A percentile compares a stretch with the other conserved stretches of the same genome.
Conservation (phyloP, 768 basidiomycete genomes). For the Boletus rufocinnamomeus region DNA sequence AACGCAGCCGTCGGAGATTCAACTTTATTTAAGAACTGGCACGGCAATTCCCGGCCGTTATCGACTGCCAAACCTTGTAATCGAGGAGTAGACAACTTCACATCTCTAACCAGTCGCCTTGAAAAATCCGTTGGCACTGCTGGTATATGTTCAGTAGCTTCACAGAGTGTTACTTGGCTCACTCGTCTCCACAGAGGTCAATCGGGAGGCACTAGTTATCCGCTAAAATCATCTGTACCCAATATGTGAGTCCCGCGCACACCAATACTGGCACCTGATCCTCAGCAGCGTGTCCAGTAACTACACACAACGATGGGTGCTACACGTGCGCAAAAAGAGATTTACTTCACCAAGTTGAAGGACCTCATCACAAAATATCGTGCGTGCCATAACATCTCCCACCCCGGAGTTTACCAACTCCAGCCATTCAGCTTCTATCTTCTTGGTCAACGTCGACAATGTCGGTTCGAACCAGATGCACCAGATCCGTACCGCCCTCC, state of each 20-base stretch:
- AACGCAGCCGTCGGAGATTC: conserved; percentile 21
- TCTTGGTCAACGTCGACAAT: conserved; percentile 99
- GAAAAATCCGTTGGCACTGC: conserved; percentile 93
- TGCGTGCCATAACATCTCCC: conserved; percentile 45
- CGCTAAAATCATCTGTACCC: conserved; percentile 26
- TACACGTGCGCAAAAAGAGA: conserved; percentile 83
- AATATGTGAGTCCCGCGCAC: conserved; percentile 27
- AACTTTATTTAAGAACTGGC: conserved; percentile 36
- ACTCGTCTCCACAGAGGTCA: conserved; percentile 66
- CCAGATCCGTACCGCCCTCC: conserved; percentile 93
- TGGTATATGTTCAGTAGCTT: conserved; percentile 45
- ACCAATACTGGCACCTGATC: not conserved
- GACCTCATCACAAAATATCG: conserved; percentile 88
- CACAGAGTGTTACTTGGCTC: not conserved
- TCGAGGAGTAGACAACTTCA: conserved; percentile 13
- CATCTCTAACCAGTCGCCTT: conserved; percentile 59
- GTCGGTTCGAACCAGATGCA: conserved; percentile 99
- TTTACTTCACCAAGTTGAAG: conserved; percentile 93
- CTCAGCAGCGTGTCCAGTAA: conserved; percentile 15
- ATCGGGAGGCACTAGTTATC: conserved; percentile 79
- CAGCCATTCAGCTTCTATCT: conserved; percentile 80
- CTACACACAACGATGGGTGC: conserved; percentile 75
- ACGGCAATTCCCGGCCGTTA: conserved; percentile 23
- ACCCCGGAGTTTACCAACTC: conserved; percentile 1
- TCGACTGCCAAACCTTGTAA: conserved; percentile 28